phyloP scores from a whole-genome alignment of 768 basidiomycete genomes.

The Trametes gibbosa region DNA sequence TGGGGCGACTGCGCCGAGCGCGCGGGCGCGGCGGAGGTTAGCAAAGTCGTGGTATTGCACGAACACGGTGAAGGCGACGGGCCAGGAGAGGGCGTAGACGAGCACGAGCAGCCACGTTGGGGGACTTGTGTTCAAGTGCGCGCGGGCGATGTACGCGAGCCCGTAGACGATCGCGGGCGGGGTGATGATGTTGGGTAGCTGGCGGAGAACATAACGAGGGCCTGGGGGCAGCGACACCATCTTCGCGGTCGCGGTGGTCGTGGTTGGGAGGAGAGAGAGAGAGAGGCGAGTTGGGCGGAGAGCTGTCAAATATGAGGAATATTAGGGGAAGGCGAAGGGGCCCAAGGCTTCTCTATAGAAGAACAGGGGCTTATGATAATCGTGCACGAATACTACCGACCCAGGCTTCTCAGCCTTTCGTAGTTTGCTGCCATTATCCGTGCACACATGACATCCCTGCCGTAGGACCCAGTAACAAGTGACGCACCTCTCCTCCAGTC shows the following conservation, averaged over 20 bases:
- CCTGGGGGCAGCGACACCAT: slow-evolving; percentile 14
- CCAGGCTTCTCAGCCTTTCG: no score
- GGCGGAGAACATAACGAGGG: slow-evolving; percentile 9
- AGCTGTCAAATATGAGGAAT: background rate
- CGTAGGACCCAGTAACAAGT: no score
- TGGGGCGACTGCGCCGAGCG: slow-evolving; percentile 15
- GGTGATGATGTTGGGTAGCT: slow-evolving; percentile 25
- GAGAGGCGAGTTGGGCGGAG: background rate
- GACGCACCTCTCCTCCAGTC: no score
- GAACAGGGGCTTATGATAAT: background rate
- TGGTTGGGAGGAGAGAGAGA: background rate
- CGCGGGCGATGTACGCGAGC: slow-evolving; percentile 8
- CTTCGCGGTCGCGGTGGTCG: background rate
- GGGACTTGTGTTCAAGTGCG: background rate
- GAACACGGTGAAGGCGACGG: slow-evolving; percentile 11
- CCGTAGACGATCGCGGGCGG: slow-evolving; percentile 20
- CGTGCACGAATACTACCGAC: no score
- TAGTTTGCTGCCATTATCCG: no score
- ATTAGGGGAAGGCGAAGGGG: background rate
- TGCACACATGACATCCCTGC: no score
- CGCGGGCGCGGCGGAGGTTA: slow-evolving; percentile 11
- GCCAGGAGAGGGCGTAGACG: slow-evolving; percentile 20
- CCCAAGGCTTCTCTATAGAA: background rate
- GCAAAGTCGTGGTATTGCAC: slow-evolving; percentile 14
- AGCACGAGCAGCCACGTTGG: slow-evolving; percentile 15